Conservation (phyloP, 305 asterid genomes). For the Ilex paraguariensis region DNA sequence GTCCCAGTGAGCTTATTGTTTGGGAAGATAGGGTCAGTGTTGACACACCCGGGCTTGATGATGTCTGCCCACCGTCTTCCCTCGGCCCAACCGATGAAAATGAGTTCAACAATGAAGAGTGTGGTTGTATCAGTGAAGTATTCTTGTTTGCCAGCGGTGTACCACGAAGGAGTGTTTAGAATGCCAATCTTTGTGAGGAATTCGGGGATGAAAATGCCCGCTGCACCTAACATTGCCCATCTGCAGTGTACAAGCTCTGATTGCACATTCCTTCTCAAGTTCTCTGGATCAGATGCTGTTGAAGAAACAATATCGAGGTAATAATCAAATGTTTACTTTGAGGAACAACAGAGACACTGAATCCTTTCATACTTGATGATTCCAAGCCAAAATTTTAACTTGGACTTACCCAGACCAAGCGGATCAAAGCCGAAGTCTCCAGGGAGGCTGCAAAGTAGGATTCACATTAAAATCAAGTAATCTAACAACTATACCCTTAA, state of each 20-base stretch:
- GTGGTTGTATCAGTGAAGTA: conserved; percentile 93
- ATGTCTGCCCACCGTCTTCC: conserved; percentile 98
- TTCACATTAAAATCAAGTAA: background rate
- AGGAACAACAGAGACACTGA: no score
- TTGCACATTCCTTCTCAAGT: conserved; percentile 84
- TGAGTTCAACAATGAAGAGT: conserved; percentile 62
- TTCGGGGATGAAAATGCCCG: conserved; percentile 93
- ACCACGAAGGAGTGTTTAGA: conserved; percentile 93
- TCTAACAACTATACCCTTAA: no score
- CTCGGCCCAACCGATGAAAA: conserved; percentile 95
- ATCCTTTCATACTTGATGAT: no score
- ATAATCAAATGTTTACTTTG: no score
- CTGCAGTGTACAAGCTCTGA: conserved; percentile 87
- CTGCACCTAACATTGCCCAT: conserved; percentile 99
- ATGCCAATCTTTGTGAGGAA: conserved; percentile 80
- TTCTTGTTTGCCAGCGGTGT: conserved; percentile 82
- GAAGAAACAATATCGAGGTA: background rate
- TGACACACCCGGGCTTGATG: conserved; percentile 82
- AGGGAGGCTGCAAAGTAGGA: conserved; percentile 67
- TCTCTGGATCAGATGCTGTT: conserved; percentile 86
- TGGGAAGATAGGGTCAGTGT: conserved; percentile 92
- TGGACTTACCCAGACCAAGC: conserved; percentile 64
- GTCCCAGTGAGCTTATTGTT: conserved; percentile 96
- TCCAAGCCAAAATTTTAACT: background rate
- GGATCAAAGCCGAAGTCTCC: conserved; percentile 97